Conservation (phyloP, 192 early-diverging fungal species). For the Backusella tuberculispora region DNA sequence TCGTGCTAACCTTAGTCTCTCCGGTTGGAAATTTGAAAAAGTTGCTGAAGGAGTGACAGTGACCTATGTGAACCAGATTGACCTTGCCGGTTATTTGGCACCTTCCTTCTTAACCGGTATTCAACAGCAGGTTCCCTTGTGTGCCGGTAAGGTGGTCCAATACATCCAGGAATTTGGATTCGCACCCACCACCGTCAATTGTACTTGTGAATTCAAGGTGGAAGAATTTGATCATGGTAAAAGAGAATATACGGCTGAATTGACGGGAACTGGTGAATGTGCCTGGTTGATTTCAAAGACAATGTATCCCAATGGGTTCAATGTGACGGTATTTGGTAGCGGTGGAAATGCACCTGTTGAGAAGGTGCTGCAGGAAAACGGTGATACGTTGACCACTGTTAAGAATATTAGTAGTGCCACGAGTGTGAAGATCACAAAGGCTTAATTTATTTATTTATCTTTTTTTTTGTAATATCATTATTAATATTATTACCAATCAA, state of each 20-base stretch:
- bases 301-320: slow-evolving; percentile 53
- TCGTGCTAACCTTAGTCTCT: slow-evolving; percentile 49
- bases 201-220: slow-evolving; percentile 33
- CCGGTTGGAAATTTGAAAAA: slow-evolving; percentile 55
- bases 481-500: neutral
- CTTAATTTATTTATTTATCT: slow-evolving; percentile 29
- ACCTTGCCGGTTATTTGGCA: slow-evolving; percentile 56
- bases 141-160: slow-evolving; percentile 49
- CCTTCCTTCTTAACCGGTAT: slow-evolving; percentile 49
- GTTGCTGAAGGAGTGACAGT: slow-evolving; percentile 44
- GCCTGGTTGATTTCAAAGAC: slow-evolving; percentile 41
- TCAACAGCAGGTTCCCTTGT: slow-evolving; percentile 50
- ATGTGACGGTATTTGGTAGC: slow-evolving; percentile 44
- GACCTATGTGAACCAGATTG: slow-evolving; percentile 55
- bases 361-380: slow-evolving; percentile 15
- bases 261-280: slow-evolving; percentile 35
- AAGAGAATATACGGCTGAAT: slow-evolving; percentile 35
- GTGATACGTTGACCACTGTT: slow-evolving; percentile 28
- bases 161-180: slow-evolving; percentile 51
- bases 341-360: slow-evolving; percentile 19
- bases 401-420: slow-evolving; percentile 25
- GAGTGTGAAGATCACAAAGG: slow-evolving; percentile 35
- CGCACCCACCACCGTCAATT: slow-evolving; percentile 44
- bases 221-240: slow-evolving; percentile 48
- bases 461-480: neutral